These are phyloP conservation scores for Cytospora mali DNA, from an alignment of 2,329 filamentous ascomycete genomes.

Conservation along the genomic window DNA sequence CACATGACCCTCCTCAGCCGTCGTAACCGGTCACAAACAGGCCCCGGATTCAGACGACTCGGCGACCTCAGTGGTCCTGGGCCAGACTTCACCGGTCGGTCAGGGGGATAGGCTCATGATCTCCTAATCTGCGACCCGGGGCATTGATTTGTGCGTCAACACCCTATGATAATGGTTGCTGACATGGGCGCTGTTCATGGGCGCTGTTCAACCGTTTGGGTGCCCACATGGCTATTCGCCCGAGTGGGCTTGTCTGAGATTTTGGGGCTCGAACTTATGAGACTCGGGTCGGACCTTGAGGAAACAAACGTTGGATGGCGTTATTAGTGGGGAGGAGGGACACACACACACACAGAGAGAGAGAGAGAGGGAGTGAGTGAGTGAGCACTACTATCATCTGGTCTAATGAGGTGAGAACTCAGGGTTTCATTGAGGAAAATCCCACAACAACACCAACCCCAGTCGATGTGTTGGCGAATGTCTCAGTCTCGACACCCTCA, in stretches of 20 bases:
- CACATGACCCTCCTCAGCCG: constrained; percentile 21
- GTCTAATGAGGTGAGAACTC: constrained; percentile 15
- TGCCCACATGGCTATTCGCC: neutral
- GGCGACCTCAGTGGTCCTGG: neutral
- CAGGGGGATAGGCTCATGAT: constrained; percentile 8
- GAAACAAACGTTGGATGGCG: neutral
- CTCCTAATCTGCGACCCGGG: neutral
- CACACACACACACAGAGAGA: too few species aligned
- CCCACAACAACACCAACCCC: neutral
- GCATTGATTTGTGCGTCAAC: neutral
- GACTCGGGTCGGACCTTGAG: constrained; percentile 19
- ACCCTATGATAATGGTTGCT: neutral
- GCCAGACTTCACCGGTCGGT: constrained; percentile 1
- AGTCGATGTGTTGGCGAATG: constrained; percentile 23
- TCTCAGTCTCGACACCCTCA: constrained; percentile 24
- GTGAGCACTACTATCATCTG: constrained; percentile 24
- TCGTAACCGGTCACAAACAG: neutral
- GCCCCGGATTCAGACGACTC: neutral
- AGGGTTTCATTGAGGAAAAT: constrained; percentile 2
- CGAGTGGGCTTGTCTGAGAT: constrained; percentile 3
- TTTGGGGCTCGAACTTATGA: constrained; percentile 13
- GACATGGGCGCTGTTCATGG: too few species aligned
- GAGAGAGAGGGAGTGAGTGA: too few species aligned
- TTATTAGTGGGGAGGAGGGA: neutral
- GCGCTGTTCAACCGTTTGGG: constrained; percentile 4